These are phyloP conservation scores for Lipomyces yamadae DNA, from an alignment of 805 yeast genomes.

Conservation along the genomic window DNA sequence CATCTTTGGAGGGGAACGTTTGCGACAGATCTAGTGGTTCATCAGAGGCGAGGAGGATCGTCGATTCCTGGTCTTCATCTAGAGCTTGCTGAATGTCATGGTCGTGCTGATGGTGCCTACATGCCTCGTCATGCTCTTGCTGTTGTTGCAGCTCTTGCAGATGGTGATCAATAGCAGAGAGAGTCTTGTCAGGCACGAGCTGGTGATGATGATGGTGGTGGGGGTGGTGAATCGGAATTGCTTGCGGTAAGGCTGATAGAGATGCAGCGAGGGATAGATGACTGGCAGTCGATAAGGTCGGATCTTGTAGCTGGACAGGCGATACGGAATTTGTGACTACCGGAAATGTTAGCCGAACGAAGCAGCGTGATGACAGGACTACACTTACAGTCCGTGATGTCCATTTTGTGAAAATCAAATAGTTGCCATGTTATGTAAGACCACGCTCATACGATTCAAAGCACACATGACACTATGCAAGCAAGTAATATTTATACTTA, in stretches of 20 bases:
- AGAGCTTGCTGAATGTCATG: constrained; percentile 7
- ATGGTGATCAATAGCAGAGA: constrained; percentile 24
- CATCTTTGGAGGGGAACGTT: constrained; percentile 35
- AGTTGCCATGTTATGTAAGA: neutral
- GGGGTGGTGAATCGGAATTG: constrained; percentile 14
- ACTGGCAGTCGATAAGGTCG: constrained; percentile 20
- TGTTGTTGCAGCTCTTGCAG: constrained; percentile 22
- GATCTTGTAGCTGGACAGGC: constrained; percentile 25
- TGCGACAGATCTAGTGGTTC: constrained; percentile 26
- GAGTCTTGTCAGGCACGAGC: constrained; percentile 14
- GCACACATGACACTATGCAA: neutral
- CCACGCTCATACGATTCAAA: neutral
- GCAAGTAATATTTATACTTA: neutral
- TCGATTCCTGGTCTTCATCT: neutral
- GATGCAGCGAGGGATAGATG: constrained; percentile 22
- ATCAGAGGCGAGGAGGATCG: constrained; percentile 17
- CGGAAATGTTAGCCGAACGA: neutral
- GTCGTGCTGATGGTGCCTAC: constrained; percentile 9
- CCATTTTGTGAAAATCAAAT: constrained; percentile 12
- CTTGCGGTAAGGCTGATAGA: constrained; percentile 12
- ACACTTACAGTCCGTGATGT: constrained; percentile 29
- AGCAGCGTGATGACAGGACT: neutral
- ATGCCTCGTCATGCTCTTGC: constrained; percentile 12
- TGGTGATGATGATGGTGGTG: constrained; percentile 17
- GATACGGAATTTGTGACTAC: constrained; percentile 27